These are phyloP conservation scores for Elongisporangium undulatum DNA, from an alignment of 352 stramenopile genomes.

Conservation along the genomic window DNA sequence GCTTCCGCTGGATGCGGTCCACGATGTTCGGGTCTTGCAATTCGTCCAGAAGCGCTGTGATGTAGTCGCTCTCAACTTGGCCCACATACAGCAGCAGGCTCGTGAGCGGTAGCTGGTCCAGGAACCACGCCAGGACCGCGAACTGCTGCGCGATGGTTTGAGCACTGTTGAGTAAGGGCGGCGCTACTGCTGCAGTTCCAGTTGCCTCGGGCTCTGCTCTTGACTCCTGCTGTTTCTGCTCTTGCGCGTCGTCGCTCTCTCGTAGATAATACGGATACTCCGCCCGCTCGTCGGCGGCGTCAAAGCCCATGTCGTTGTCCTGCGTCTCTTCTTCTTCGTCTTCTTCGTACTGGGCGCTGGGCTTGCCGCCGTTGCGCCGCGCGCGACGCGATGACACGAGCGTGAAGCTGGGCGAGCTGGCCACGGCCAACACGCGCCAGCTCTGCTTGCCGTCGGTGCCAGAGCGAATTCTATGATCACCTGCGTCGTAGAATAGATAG, in stretches of 20 bases:
- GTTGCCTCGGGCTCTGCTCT: neutral
- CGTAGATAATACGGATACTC: neutral
- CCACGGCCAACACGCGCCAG: slow-evolving; percentile 1
- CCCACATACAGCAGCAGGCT: neutral
- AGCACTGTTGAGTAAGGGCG: neutral
- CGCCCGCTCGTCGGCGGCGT: neutral
- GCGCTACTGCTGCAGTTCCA: no score
- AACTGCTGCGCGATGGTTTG: neutral
- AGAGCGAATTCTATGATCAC: neutral
- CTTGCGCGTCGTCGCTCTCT: neutral
- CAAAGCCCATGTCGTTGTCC: neutral
- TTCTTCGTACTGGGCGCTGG: neutral
- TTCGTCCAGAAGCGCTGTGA: neutral
- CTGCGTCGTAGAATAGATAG: slow-evolving; percentile 1
- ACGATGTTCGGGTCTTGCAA: neutral
- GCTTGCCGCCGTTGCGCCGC: no score
- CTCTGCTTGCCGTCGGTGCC: neutral
- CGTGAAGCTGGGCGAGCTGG: neutral
- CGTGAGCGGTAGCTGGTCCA: neutral
- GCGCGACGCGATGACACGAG: neutral
- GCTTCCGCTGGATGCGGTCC: neutral
- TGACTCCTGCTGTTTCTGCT: neutral
- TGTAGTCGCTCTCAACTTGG: neutral
- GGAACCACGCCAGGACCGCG: neutral
- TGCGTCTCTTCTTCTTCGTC: neutral